phyloP scores from a whole-genome alignment of 176 grass and related monocot species.

The Triticum aestivum region IWGSC_CS_RefSeq_v2.1 NC_057813.1:606949417-606949916 shows the following conservation, averaged over 20 bases:
- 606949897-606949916: background rate
- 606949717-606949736: background rate
- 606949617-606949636: conserved; percentile 30
- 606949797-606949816: background rate
- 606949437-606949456: background rate
- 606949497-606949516: background rate
- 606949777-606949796: background rate
- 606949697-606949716: conserved; percentile 9
- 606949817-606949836: conserved; percentile 9
- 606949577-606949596: conserved; percentile 25
- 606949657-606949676: background rate
- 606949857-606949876: background rate
- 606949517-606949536: background rate
- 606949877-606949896: background rate
- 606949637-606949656: conserved; percentile 28
- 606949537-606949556: background rate
- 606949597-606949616: conserved; percentile 63
- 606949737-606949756: background rate
- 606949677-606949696: background rate
- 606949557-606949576: background rate
- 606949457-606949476: background rate
- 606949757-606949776: background rate
- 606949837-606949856: conserved; percentile 4
- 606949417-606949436: background rate
- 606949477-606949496: background rate